Evolutionary conservation across 2,329 filamentous ascomycete species (phyloP).

Genomic region (Sporothrix mexicana): DNA sequence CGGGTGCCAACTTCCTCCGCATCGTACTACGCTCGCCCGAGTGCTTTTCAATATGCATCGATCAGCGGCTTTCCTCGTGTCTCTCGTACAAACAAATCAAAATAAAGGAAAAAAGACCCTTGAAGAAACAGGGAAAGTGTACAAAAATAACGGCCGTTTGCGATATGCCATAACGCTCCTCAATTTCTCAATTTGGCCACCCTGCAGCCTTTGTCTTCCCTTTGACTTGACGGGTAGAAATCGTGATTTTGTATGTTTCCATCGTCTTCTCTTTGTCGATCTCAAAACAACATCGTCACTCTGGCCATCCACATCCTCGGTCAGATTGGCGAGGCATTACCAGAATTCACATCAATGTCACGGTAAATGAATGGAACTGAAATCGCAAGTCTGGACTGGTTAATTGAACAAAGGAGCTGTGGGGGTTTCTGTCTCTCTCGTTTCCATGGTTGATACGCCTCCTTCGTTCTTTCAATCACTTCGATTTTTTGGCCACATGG

Average conservation of each 20-base stretch:
- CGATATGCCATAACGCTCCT: neutral
- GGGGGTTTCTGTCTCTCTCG: neutral
- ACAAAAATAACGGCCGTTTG: neutral
- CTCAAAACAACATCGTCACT: neutral
- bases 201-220: neutral
- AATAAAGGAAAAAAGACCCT: neutral
- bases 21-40: neutral
- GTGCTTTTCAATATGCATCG: neutral
- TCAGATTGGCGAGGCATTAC: neutral
- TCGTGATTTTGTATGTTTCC: neutral
- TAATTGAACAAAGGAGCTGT: neutral
- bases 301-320: neutral
- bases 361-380: neutral
- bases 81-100: neutral
- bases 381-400: neutral
- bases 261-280: conserved; percentile 2
- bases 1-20: neutral
- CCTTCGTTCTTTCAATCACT: neutral
- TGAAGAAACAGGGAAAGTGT: neutral
- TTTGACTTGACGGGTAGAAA: neutral
- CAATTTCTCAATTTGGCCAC: neutral
- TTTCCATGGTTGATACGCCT: neutral
- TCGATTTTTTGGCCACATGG: neutral
- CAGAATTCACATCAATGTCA: neutral
- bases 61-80: neutral